Base-by-base conservation (phyloP, 1,284 basidiomycete species). In the Phellopilus nigrolimitatus region DNA sequence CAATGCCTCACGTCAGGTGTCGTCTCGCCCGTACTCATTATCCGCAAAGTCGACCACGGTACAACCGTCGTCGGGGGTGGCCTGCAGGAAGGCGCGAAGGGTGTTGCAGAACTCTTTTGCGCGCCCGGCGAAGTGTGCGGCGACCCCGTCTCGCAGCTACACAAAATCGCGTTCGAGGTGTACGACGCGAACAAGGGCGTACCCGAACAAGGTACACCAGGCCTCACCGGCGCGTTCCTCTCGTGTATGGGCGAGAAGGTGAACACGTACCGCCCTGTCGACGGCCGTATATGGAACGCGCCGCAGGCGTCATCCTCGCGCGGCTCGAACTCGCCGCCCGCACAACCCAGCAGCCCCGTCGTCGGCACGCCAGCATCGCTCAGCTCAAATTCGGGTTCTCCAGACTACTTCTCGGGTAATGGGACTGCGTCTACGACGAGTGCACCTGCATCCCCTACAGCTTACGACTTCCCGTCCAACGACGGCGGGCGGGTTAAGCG, bases 1-100 rank as follows among this genome's bases (percentile, higher is more conserved):
- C 95, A 98, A 64, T 97, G 94, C 61, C 74, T 97, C 56, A 90
- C 89, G 6, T 95, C 95, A 1, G 95, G 94, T 17, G 87, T 93
- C 22, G 89, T 95, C 59, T 93, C 91, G 53, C 95, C 95, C 6
- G 82, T 94, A 22, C 78, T 98, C 54, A 88, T 97, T 66, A 89
- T 98, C 60, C 88, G 95, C 43, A 91, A 93, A 63, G 90, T 95
- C 54, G 94, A 97, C 60, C 87, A 91, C 62, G 88, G 88, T 57
- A 93, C 90, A 1, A 90, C 85, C 4, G 91, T 90, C 40, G 86
- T 94, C 17, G 93, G 94, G 47, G 93, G 92, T 47, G 91, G 87
- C 17, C 73, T 88, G 17, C 84, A 88, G 60, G 84, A 88, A 54
- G 81, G 87, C 51, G 84, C 87, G 47, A 90, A 90, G 69, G 85